Percentiles rank a stretch among this genome's conserved stretches.
These are phyloP conservation scores for Macrotyloma uniflorum DNA, from an alignment of 306 rosid species.

Conservation along the genomic window DNA sequence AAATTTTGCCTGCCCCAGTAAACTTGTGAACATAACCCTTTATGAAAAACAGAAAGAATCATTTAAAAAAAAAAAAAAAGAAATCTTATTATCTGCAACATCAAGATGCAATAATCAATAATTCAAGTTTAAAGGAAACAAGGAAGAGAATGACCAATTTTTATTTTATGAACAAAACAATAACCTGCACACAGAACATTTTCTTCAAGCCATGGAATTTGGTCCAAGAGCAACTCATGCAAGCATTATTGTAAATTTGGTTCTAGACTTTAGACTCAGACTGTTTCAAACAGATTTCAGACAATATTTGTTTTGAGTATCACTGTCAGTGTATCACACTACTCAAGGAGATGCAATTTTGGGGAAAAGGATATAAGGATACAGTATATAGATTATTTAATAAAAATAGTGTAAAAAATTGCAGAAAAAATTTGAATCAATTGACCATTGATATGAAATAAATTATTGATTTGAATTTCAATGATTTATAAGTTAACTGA, in stretches of 20 bases:
- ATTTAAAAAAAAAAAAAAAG: no score
- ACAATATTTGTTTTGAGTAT: not conserved
- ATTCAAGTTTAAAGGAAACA: not conserved
- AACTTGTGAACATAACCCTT: not conserved
- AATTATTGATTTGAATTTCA: not conserved
- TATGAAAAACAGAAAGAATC: not conserved
- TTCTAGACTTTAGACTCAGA: not conserved
- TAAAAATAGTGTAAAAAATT: not conserved
- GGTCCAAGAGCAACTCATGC: not conserved
- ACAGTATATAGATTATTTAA: not conserved
- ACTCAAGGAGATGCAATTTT: not conserved
- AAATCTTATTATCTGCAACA: no score
- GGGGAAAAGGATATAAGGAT: not conserved
- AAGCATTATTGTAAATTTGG: not conserved
- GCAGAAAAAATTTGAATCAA: not conserved
- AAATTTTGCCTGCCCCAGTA: not conserved
- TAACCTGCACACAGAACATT: not conserved
- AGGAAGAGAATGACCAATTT: not conserved
- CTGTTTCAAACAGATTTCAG: not conserved
- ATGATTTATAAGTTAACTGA: not conserved
- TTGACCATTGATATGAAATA: not conserved
- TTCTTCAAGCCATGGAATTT: not conserved
- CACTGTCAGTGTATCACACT: no score
- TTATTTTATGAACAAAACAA: not conserved
- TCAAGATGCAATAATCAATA: no score